Evolutionary conservation across 179 eudicot genomes (phyloP).

Genomic region (Nepenthes alata): DNA sequence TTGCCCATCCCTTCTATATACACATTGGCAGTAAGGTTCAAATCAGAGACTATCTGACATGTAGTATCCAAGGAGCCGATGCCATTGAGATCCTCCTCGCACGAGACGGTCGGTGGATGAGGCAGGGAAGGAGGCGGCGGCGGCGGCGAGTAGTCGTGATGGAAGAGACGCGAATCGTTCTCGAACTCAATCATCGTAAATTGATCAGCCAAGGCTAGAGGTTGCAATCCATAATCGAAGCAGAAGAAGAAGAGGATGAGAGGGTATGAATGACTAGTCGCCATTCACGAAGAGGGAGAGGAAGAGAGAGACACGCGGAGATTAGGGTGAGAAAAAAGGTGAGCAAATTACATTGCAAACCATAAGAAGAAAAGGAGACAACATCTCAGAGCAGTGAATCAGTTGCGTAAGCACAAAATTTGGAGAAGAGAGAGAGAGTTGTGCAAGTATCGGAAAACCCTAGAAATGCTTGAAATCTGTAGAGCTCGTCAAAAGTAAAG

Average conservation of each 20-base stretch:
- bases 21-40: slow-evolving; percentile 67
- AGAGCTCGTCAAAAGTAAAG: too few relatives aligned
- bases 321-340: not conserved
- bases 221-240: not conserved
- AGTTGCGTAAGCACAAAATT: not conserved
- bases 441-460: slow-evolving; percentile 4
- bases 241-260: slow-evolving; percentile 2
- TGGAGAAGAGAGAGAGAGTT: not conserved
- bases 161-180: not conserved
- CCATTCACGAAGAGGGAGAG: slow-evolving; percentile 2
- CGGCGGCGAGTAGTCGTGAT: slow-evolving; percentile 67
- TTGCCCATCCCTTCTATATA: slow-evolving; percentile 65
- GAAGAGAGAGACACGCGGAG: not conserved
- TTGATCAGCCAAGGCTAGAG: slow-evolving; percentile 4
- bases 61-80: slow-evolving; percentile 57
- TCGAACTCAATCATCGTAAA: slow-evolving; percentile 4
- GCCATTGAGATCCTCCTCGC: slow-evolving; percentile 70
- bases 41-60: slow-evolving; percentile 50
- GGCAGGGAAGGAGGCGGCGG: slow-evolving; percentile 67
- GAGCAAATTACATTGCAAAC: slow-evolving; percentile 1
- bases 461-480: slow-evolving; percentile 8
- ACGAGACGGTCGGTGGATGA: slow-evolving; percentile 55
- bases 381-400: not conserved
- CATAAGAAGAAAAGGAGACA: not conserved
- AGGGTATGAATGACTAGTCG: not conserved